Evolutionary conservation across 169 alveolate genomes (phyloP).

Genomic region (Cryptosporidium sp.): DNA sequence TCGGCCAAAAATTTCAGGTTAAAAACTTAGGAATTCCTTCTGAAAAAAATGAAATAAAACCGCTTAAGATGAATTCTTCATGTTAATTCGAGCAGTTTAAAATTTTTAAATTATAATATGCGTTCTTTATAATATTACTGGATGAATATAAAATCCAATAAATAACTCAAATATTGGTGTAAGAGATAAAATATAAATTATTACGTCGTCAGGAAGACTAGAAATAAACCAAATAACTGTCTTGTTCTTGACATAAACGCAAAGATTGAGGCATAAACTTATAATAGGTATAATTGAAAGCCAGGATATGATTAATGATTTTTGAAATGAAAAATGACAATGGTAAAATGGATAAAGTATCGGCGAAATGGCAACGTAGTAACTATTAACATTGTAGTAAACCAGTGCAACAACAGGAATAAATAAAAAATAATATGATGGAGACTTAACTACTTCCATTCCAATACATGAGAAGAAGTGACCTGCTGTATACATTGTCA

Average conservation of each 20-base stretch:
- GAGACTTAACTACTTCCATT: neutral
- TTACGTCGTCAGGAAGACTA: neutral
- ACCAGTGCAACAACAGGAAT: neutral
- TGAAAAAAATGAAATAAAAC: neutral
- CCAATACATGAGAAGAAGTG: conserved; percentile 16
- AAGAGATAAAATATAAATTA: neutral
- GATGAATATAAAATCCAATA: neutral
- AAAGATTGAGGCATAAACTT: conserved; percentile 4
- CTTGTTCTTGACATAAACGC: neutral
- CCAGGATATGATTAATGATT: neutral
- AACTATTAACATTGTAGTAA: neutral
- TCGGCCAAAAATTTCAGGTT: too few relatives aligned
- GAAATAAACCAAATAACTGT: neutral
- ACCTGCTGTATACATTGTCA: conserved; percentile 1
- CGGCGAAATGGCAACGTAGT: neutral
- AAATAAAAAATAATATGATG: conserved; percentile 6
- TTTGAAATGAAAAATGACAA: conserved; percentile 2
- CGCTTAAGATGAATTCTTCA: too few relatives aligned
- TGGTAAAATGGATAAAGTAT: neutral
- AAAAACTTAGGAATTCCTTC: neutral
- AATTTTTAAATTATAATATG: too few relatives aligned
- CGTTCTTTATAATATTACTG: neutral
- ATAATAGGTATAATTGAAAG: conserved; percentile 18
- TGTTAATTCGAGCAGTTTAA: too few relatives aligned
- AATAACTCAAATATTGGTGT: conserved; percentile 5